Percentiles rank a stretch among this genome's conserved stretches.
phyloP scores from a whole-genome alignment of 106 monocot genomes.

The Acorus calamus region DNA sequence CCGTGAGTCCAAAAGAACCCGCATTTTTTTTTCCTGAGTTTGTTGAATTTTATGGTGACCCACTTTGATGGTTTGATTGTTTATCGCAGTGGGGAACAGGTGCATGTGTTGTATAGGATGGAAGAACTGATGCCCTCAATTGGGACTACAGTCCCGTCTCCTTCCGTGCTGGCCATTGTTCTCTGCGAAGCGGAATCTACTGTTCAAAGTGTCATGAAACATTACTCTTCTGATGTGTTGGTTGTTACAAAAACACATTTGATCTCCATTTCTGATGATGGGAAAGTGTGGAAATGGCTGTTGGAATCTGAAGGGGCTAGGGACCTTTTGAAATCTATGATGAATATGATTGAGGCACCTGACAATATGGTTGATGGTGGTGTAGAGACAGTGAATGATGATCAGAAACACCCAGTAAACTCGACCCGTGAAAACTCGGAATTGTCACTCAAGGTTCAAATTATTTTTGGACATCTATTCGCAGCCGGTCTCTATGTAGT shows the following conservation, averaged over 20 bases:
- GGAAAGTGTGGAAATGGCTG: slow-evolving; percentile 91
- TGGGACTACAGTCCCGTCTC: slow-evolving; percentile 78
- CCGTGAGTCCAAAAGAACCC: slow-evolving; percentile 36
- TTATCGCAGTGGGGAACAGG: slow-evolving; percentile 71
- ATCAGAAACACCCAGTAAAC: not conserved
- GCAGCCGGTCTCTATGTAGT: too few species aligned
- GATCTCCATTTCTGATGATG: slow-evolving; percentile 88
- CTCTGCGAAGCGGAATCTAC: slow-evolving; percentile 65
- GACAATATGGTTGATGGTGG: not conserved
- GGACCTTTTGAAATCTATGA: slow-evolving; percentile 5
- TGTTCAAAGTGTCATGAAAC: slow-evolving; percentile 39
- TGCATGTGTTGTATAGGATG: slow-evolving; percentile 45
- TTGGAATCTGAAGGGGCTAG: slow-evolving; percentile 37
- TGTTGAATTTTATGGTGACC: not conserved
- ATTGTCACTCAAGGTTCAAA: slow-evolving; percentile 38
- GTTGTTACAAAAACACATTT: slow-evolving; percentile 33
- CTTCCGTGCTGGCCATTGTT: slow-evolving; percentile 63
- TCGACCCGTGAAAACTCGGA: slow-evolving; percentile 9
- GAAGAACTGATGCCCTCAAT: slow-evolving; percentile 92
- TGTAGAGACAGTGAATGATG: slow-evolving; percentile 12
- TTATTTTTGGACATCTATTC: not conserved
- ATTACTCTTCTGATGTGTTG: slow-evolving; percentile 6
- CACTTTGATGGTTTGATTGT: not conserved
- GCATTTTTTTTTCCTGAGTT: not conserved
- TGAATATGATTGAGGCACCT: slow-evolving; percentile 7